Conservation (phyloP, 805 yeast genomes). For the Isabelozyma pseudorhagii region DNA sequence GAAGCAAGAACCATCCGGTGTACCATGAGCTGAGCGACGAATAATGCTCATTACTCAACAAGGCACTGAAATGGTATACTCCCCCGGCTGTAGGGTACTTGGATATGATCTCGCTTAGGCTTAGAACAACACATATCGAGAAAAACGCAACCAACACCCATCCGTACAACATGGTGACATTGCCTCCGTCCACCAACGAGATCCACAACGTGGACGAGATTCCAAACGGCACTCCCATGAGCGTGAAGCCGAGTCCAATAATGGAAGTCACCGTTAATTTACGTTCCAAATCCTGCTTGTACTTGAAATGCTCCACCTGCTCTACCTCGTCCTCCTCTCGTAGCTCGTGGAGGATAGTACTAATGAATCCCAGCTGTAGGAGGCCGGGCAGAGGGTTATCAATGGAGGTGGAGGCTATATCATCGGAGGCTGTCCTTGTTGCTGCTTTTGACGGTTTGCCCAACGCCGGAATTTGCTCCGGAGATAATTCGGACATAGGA, state of each 20-base stretch:
- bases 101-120: constrained; percentile 74
- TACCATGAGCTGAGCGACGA: constrained; percentile 67
- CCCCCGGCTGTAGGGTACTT: constrained; percentile 77
- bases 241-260: constrained; percentile 73
- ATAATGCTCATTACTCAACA: constrained; percentile 56
- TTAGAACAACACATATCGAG: constrained; percentile 61
- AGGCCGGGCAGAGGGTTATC: background rate
- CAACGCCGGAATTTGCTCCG: background rate
- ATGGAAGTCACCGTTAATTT: constrained; percentile 67
- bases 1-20: constrained; percentile 71
- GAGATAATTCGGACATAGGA: background rate
- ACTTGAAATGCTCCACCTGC: constrained; percentile 67
- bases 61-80: constrained; percentile 73
- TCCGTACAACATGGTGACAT: constrained; percentile 72
- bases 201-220: constrained; percentile 71
- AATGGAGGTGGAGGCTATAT: background rate
- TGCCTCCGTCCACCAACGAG: constrained; percentile 73
- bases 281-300: constrained; percentile 68
- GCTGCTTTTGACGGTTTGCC: background rate
- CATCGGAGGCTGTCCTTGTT: background rate
- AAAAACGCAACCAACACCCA: constrained; percentile 65
- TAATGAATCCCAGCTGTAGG: constrained; percentile 10
- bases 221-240: constrained; percentile 82
- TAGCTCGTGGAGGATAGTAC: constrained; percentile 11
- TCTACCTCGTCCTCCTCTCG: constrained; percentile 48